Conservation (phyloP, 176 grass and related monocot species). For the Eremochloa ophiuroides region DNA sequence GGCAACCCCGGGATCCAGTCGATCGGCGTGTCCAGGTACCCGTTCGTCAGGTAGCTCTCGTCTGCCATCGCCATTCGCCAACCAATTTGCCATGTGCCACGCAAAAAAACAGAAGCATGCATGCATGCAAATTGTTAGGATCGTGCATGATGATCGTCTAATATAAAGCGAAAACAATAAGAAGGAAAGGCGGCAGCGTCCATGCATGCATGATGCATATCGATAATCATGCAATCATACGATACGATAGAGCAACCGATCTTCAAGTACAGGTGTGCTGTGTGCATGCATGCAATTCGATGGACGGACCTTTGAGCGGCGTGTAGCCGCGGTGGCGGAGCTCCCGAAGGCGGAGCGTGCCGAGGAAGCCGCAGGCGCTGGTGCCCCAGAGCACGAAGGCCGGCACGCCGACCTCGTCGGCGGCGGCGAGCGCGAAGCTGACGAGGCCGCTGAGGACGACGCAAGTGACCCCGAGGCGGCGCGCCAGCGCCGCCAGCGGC, state of each 20-base stretch:
- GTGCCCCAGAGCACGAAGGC: slow-evolving; percentile 49
- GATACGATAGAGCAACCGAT: too few species aligned
- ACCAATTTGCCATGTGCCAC: not conserved
- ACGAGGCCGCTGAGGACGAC: slow-evolving; percentile 41
- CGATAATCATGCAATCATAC: not conserved
- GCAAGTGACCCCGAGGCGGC: slow-evolving; percentile 31
- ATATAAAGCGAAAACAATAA: too few species aligned
- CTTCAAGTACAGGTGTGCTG: too few species aligned
- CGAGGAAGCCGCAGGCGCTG: slow-evolving; percentile 37
- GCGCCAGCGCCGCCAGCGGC: slow-evolving; percentile 31
- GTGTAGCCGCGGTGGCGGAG: slow-evolving; percentile 36
- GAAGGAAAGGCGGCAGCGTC: too few species aligned
- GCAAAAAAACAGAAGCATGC: not conserved
- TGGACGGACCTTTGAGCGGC: slow-evolving; percentile 35
- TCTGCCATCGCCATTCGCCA: slow-evolving; percentile 38
- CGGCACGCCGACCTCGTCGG: slow-evolving; percentile 25
- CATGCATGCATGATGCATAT: too few species aligned
- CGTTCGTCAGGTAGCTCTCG: slow-evolving; percentile 62
- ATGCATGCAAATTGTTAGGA: not conserved
- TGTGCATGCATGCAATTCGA: too few species aligned
- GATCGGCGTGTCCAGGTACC: slow-evolving; percentile 79
- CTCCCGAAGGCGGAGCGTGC: slow-evolving; percentile 20
- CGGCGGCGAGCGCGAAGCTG: slow-evolving; percentile 40
- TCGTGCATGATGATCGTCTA: too few species aligned
- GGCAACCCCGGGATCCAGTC: slow-evolving; percentile 74